Evolutionary conservation across 75 land plant species (phyloP), one percentile per base, ranked within the genome.

Genomic region (Isoetes taiwanensis): DNA sequence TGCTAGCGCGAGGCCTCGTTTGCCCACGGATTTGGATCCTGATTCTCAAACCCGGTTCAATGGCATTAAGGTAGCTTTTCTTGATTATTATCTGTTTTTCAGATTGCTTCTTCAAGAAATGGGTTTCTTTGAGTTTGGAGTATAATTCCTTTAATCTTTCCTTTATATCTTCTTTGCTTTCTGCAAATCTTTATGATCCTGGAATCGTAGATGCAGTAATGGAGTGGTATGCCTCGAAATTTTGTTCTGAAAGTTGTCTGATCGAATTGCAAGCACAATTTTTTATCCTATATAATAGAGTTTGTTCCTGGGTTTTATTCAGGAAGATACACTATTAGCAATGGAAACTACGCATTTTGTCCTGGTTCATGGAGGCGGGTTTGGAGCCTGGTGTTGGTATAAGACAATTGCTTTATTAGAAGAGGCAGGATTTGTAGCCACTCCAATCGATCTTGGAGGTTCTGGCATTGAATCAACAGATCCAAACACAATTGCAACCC

Each of bases 311-410:
- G 27, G 14, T 20, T 37, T 16, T 25, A 25, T 64, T 55, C 73
- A 80, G 83, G 84, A 80, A 2, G n/a, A 61, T 30, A 68, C 65
- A 25, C 11, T 73, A 23, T 19, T 28, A 39, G 76, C 77, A 30
- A 68, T 85, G 19, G 97, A 91, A 62, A 81, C 85, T 4, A 69
- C 61, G 20, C 83, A 79, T 53, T 77, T 91, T 61, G 83, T 91
- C 2, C 78, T 91, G 48, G 89, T 91, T 27, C 95, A 91, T 73
- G 97, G 97, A 43, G 95, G 97, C 60, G 97, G 97, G 48, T 79
- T 83, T 65, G 97, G 97, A 57, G 97, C 97, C 48, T 91, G 97
- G 97, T 91, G 97, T 68, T 91, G 97, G 97, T 91, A 87, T 61
- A 91, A 87, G 68, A 78, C 85, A 1, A 84, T 91, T 8, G 70